Evolutionary conservation across 805 yeast genomes (phyloP), one percentile per base, ranked within the genome.

Genomic region (Hanseniaspora thailandica): DNA sequence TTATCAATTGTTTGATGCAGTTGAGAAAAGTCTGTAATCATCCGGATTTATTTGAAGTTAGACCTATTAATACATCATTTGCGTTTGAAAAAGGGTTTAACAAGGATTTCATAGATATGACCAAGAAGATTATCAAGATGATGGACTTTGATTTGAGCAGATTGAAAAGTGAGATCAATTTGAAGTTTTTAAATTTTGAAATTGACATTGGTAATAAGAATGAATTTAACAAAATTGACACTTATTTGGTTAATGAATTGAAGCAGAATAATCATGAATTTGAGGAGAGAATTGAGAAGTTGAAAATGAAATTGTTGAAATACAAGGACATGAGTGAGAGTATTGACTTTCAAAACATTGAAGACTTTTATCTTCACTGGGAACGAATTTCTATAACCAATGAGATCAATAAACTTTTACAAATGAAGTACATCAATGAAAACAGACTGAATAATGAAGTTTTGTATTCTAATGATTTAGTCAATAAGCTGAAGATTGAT

Each of bases 1-100:
- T 93, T 62, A 89, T 93, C 61, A 93, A 94, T 62, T 93, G 97
- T 72, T 75, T 93, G 69, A 93, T 93, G 99, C 99, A 93, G 66
- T 71, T 93, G 61, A 78, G 99, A 62, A 93, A 93, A 66, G 97
- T 89, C 28, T 88, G 97, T 70, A 89, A 89, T 62, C 97, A 89
- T 66, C 96, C 96, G 0, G 97, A 93, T 69, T 69, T 93, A 56
- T 94, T 93, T 69, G 98, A 93, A 65, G 96, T 89, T 6, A 74
- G 98, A 55, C 97, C 97, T 0, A 86, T 93, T 58, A 76, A 86
- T 39, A 93, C 98, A 0, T 89, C 97, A 1, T 82, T 86, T 63
- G 84, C 90, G 0, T 71, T 88, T 72, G 78, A 78, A 2, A 72
- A 73, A 45, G 77, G 87, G 1, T 87, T 85, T 5, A 69, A 76